These are phyloP conservation scores for Hypoxylon sp. DNA, from an alignment of 2,329 filamentous ascomycete genomes.

Conservation along the genomic window DNA sequence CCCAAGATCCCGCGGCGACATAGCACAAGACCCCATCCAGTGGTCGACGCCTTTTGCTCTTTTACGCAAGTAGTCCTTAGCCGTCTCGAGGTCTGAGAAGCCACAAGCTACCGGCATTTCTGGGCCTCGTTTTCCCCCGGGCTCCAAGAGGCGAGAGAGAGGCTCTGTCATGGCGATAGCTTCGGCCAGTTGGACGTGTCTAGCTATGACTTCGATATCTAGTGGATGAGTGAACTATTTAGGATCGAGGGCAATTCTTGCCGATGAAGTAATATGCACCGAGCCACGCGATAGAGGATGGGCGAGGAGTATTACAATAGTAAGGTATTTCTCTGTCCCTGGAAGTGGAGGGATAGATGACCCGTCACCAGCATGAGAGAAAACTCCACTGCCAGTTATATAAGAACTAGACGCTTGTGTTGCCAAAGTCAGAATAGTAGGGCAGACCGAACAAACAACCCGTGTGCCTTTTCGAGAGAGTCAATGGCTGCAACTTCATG, in stretches of 20 bases:
- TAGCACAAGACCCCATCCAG: slow-evolving; percentile 1
- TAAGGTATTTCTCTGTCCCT: slow-evolving; percentile 9
- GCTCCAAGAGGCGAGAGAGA: background rate
- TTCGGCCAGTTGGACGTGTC: slow-evolving; percentile 23
- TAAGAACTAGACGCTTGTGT: background rate
- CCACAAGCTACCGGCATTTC: background rate
- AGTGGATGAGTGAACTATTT: slow-evolving; percentile 29
- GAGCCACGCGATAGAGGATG: slow-evolving; percentile 40
- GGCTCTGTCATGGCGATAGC: background rate
- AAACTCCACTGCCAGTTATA: background rate
- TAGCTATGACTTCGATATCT: slow-evolving; percentile 32
- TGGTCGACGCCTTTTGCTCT: slow-evolving; percentile 6
- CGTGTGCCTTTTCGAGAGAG: background rate
- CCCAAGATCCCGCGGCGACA: background rate
- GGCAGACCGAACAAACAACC: slow-evolving; percentile 22
- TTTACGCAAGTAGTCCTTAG: background rate
- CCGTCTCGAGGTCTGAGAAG: background rate
- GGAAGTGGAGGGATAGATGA: background rate
- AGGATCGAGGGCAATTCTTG: slow-evolving; percentile 16
- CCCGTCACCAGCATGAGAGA: background rate
- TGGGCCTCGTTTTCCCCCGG: background rate
- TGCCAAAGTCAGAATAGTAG: background rate
- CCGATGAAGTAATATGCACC: slow-evolving; percentile 30
- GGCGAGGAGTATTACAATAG: background rate
- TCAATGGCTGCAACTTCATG: background rate